These are phyloP conservation scores for Suillus subaureus DNA, from an alignment of 768 basidiomycete genomes.

Conservation along the genomic window DNA sequence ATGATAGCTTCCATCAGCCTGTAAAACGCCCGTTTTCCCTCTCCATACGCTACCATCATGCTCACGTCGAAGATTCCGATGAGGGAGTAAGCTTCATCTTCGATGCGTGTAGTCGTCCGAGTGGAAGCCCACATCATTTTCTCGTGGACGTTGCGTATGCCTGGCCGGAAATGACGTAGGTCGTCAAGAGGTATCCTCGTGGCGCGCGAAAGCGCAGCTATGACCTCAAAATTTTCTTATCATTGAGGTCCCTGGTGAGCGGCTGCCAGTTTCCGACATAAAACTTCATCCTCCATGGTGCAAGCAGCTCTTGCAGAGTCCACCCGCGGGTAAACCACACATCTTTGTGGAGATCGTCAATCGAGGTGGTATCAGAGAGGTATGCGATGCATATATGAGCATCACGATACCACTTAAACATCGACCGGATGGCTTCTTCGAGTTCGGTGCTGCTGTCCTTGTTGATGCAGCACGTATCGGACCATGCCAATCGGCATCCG, in stretches of 20 bases:
- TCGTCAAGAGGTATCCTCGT: conserved; percentile 30
- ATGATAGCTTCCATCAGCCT: conserved; percentile 33
- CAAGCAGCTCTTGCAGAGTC: conserved; percentile 33
- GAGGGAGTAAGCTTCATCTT: conserved; percentile 35
- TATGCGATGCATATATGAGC: conserved; percentile 34
- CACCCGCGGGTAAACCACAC: conserved; percentile 36
- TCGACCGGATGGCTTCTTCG: conserved; percentile 36
- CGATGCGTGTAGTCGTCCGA: conserved; percentile 35
- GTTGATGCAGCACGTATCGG: conserved; percentile 38
- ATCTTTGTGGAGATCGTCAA: conserved; percentile 28
- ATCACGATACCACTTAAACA: conserved; percentile 36
- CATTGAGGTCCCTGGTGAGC: conserved; percentile 27
- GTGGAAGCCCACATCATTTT: conserved; percentile 38
- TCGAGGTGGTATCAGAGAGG: conserved; percentile 30
- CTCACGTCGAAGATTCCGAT: conserved; percentile 37
- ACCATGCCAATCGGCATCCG: conserved; percentile 33
- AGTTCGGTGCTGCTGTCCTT: conserved; percentile 38
- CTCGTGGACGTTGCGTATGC: conserved; percentile 26
- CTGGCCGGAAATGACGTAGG: conserved; percentile 25
- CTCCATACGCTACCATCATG: conserved; percentile 37
- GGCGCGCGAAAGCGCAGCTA: conserved; percentile 27
- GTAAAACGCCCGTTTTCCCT: conserved; percentile 34
- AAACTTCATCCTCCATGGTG: conserved; percentile 33
- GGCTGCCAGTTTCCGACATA: conserved; percentile 30
- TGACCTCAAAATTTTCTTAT: conserved; percentile 28